Percentiles rank a stretch among this genome's conserved stretches.
phyloP scores from a whole-genome alignment of 2,329 filamentous ascomycete species.

The Albifimbria verrucaria region DNA sequence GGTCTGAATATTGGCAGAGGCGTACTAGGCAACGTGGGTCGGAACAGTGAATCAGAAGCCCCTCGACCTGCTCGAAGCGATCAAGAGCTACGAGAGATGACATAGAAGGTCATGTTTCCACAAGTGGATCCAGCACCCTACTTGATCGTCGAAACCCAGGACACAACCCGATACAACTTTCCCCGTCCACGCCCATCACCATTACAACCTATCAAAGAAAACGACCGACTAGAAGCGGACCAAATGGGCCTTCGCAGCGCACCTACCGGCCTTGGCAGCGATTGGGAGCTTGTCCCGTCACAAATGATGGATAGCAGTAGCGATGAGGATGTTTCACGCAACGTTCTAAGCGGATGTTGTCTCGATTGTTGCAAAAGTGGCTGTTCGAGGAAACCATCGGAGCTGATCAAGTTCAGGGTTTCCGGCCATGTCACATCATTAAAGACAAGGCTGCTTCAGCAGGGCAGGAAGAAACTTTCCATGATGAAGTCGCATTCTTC shows the following conservation, averaged over 20 bases:
- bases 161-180: constrained; percentile 17
- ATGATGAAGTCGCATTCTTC: neutral
- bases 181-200: neutral
- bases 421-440: neutral
- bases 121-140: constrained; percentile 27
- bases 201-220: neutral
- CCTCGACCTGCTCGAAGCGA: constrained; percentile 26
- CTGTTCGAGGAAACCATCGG: neutral
- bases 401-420: neutral
- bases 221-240: neutral
- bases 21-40: constrained; percentile 32
- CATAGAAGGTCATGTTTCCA: constrained; percentile 40
- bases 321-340: no score
- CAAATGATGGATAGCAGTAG: constrained; percentile 3
- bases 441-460: neutral
- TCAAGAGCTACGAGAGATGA: constrained; percentile 44
- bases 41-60: constrained; percentile 18
- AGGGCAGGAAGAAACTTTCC: neutral
- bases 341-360: neutral
- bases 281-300: constrained; percentile 15
- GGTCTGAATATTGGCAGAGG: constrained; percentile 47
- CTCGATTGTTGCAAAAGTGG: neutral
- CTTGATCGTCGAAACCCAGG: constrained; percentile 24
- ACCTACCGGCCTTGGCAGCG: constrained; percentile 9
- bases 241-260: constrained; percentile 6